These are phyloP conservation scores for Sarocladium brachiariae DNA, from an alignment of 2,329 filamentous ascomycete species.

Conservation along the genomic window DNA sequence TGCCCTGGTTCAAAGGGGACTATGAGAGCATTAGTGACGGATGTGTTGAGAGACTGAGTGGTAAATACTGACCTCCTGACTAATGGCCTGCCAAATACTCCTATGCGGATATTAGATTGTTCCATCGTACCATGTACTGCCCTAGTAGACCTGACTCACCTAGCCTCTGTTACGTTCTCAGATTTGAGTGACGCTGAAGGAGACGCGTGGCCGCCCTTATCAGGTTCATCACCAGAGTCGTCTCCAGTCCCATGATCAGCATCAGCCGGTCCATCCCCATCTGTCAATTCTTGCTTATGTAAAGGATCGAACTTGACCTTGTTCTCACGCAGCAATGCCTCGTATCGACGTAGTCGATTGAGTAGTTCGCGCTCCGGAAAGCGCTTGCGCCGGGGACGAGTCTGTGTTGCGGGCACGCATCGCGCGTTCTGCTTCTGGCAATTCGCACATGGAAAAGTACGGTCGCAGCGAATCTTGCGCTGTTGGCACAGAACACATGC, in stretches of 20 bases:
- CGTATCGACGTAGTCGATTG: constrained; percentile 49
- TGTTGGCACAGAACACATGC: constrained; percentile 57
- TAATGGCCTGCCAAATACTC: constrained; percentile 39
- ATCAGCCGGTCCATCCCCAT: not conserved
- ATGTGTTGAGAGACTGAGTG: not conserved
- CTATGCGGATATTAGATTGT: constrained; percentile 20
- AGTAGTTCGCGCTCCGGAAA: constrained; percentile 54
- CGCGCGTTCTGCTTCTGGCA: constrained; percentile 38
- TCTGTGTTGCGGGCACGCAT: constrained; percentile 35
- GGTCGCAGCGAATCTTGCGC: constrained; percentile 57
- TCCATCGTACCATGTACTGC: not conserved
- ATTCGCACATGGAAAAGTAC: constrained; percentile 48
- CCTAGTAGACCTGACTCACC: constrained; percentile 10
- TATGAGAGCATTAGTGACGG: not conserved
- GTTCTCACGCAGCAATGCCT: constrained; percentile 47
- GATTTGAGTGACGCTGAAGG: constrained; percentile 8
- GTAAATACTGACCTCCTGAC: constrained; percentile 32
- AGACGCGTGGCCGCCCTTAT: not conserved
- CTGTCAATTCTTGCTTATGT: constrained; percentile 15
- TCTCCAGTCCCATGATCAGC: constrained; percentile 11
- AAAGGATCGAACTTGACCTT: constrained; percentile 47
- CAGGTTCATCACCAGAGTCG: constrained; percentile 7
- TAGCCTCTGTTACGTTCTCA: constrained; percentile 12
- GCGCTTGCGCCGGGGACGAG: constrained; percentile 31
- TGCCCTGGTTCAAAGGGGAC: constrained; percentile 9